Conservation (phyloP, 2,329 filamentous ascomycete genomes). For the Paracamarosporium sp. region DNA sequence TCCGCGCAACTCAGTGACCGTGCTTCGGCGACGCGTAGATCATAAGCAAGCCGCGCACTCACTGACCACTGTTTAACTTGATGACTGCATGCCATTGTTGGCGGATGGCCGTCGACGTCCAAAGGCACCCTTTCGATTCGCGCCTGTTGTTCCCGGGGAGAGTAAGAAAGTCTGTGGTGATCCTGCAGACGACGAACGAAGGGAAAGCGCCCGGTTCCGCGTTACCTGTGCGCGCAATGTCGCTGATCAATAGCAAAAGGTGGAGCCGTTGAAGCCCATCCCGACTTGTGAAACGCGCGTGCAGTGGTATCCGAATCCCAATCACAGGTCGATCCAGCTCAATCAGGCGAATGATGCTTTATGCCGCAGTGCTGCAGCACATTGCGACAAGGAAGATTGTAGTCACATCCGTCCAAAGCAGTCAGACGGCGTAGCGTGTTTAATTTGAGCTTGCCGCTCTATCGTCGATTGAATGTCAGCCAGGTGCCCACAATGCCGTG, state of each 20-base stretch:
- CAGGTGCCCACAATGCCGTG: too few relatives aligned
- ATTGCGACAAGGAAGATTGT: too few relatives aligned
- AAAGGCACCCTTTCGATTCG: neutral
- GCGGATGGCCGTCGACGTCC: neutral
- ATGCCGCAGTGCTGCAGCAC: neutral
- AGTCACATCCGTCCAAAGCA: too few relatives aligned
- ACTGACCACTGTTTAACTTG: conserved; percentile 21
- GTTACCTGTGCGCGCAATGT: neutral
- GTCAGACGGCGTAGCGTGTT: too few relatives aligned
- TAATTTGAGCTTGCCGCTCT: too few relatives aligned
- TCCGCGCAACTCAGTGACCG: conserved; percentile 6
- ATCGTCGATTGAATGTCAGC: too few relatives aligned
- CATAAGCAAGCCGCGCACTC: conserved; percentile 6
- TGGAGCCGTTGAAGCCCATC: neutral
- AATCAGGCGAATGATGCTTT: neutral
- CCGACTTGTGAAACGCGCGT: neutral
- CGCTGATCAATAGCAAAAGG: neutral
- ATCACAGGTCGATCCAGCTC: neutral
- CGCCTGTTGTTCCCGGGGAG: neutral
- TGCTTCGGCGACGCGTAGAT: conserved; percentile 12
- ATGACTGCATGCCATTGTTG: neutral
- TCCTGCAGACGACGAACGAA: neutral
- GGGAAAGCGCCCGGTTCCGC: neutral
- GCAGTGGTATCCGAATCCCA: neutral
- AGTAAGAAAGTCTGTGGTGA: neutral